phyloP scores from a whole-genome alignment of 164 flowering plant species.

The Chloranthus sessilifolius region DNA sequence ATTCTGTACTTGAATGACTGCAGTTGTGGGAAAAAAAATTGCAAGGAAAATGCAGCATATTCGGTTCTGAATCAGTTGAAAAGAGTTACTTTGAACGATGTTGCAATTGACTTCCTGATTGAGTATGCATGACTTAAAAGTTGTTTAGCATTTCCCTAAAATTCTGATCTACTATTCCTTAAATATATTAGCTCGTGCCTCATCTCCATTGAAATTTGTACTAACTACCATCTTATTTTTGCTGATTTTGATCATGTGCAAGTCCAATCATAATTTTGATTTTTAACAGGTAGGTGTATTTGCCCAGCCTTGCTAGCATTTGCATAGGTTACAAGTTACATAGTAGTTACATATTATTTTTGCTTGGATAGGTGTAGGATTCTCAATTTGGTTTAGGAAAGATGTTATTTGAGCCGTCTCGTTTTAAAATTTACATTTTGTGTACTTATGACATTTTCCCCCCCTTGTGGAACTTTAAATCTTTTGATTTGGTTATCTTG shows the following conservation, averaged over 20 bases:
- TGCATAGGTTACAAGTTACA: no score
- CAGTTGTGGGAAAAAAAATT: slow-evolving; percentile 57
- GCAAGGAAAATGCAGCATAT: slow-evolving; percentile 73
- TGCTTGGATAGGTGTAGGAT: no score
- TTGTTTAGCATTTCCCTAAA: slow-evolving; percentile 1
- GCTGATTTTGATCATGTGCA: neutral
- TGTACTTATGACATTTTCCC: no score
- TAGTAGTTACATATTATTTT: no score
- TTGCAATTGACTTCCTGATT: slow-evolving; percentile 50
- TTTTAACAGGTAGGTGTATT: no score
- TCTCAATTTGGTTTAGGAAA: no score
- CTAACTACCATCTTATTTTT: neutral
- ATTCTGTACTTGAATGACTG: slow-evolving; percentile 71
- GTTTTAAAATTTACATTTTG: no score
- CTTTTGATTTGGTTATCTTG: no score
- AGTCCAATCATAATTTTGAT: no score
- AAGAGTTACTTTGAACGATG: slow-evolving; percentile 58
- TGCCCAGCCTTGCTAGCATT: no score
- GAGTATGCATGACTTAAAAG: slow-evolving; percentile 49
- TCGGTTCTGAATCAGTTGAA: slow-evolving; percentile 52
- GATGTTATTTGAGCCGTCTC: no score
- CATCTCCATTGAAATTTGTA: neutral
- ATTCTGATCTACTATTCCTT: neutral
- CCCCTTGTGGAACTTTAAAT: no score
- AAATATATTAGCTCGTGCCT: neutral